These are phyloP conservation scores for Cryptococcus sp. DNA, from an alignment of 1,284 basidiomycete species.

Conservation along the genomic window DNA sequence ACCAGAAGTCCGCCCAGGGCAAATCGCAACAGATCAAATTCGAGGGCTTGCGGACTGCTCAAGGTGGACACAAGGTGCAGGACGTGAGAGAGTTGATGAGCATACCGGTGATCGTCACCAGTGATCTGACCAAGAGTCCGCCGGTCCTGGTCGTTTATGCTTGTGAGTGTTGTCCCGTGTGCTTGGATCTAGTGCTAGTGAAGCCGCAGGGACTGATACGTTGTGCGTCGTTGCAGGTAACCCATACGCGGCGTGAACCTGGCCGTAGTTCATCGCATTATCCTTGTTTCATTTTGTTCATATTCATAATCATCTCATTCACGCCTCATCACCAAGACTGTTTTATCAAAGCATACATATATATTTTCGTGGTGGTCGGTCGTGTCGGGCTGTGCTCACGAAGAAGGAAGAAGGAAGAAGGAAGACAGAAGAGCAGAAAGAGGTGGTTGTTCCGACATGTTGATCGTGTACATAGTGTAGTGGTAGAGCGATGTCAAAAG, in stretches of 20 bases:
- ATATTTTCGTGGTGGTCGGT: too few relatives aligned
- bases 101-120: slow-evolving; percentile 89
- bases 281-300: too few relatives aligned
- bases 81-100: slow-evolving; percentile 87
- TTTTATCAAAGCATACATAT: too few relatives aligned
- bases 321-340: too few relatives aligned
- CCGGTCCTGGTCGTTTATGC: slow-evolving; percentile 74
- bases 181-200: neutral
- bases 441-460: neutral
- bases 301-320: too few relatives aligned
- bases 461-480: neutral
- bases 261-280: too few relatives aligned
- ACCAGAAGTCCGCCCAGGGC: slow-evolving; percentile 64
- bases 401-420: too few relatives aligned
- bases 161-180: slow-evolving; percentile 27
- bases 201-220: neutral
- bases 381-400: too few relatives aligned
- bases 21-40: slow-evolving; percentile 68
- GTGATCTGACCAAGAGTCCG: slow-evolving; percentile 89
- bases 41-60: slow-evolving; percentile 70
- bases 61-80: slow-evolving; percentile 84
- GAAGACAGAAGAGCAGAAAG: too few relatives aligned
- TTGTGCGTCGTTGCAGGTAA: slow-evolving; percentile 16
- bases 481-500: too few relatives aligned
- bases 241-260: slow-evolving; percentile 19